Conservation (phyloP, 139 green algal genomes). For the Micromonas pusilla region DNA sequence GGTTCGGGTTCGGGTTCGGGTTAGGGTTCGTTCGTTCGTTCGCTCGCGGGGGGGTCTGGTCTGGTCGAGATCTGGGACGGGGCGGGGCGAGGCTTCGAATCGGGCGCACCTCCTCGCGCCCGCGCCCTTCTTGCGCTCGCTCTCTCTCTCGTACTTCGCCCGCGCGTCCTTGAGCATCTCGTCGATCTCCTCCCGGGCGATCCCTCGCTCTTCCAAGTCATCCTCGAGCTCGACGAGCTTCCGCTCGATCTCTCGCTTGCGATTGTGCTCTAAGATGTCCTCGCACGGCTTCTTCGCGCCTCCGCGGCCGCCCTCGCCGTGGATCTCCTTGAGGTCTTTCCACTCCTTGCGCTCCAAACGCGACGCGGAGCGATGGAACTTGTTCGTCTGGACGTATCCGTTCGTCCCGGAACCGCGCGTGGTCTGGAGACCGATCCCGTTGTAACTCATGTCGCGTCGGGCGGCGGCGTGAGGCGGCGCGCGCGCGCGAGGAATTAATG, state of each 20-base stretch:
- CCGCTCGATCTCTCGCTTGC: slow-evolving; percentile 87
- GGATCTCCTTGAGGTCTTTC: slow-evolving; percentile 28
- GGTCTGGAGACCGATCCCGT: slow-evolving; percentile 89
- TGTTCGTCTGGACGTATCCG: slow-evolving; percentile 90
- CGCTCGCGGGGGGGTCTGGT: too few species aligned
- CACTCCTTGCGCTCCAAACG: background rate
- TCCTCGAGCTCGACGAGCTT: slow-evolving; percentile 71
- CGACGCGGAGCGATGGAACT: slow-evolving; percentile 73
- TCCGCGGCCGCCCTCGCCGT: background rate
- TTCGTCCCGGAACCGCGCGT: slow-evolving; percentile 81
- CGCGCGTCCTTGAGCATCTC: background rate
- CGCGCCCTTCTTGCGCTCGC: background rate
- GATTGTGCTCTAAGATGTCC: slow-evolving; percentile 86
- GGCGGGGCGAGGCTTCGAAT: too few species aligned
- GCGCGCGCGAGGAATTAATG: too few species aligned
- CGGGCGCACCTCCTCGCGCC: background rate
- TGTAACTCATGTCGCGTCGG: slow-evolving; percentile 62
- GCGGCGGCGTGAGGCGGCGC: background rate
- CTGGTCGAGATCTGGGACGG: too few species aligned
- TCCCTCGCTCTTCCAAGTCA: slow-evolving; percentile 79
- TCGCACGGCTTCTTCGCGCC: slow-evolving; percentile 56
- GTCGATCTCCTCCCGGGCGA: slow-evolving; percentile 13
- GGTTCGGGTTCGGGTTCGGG: too few species aligned
- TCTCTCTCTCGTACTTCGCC: background rate
- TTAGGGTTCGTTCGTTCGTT: too few species aligned